Evolutionary conservation across 2,329 filamentous ascomycete genomes (phyloP).

Genomic region (Gremmenia infestans): DNA sequence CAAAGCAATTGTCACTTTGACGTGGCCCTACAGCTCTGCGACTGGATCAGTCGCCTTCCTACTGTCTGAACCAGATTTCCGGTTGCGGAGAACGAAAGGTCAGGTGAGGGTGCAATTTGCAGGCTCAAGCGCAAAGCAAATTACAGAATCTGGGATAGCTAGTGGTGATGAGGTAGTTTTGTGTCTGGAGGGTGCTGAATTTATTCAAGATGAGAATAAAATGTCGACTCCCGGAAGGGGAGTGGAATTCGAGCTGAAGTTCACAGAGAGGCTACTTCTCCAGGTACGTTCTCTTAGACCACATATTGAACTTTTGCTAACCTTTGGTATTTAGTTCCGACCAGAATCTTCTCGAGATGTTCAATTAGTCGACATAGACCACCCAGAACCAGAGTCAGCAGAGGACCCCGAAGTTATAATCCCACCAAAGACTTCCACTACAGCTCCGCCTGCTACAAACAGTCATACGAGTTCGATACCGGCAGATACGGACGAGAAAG

Average conservation of each 20-base stretch:
- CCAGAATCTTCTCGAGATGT: slow-evolving; percentile 43
- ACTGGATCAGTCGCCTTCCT: slow-evolving; percentile 70
- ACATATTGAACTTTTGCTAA: slow-evolving; percentile 13
- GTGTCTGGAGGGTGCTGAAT: slow-evolving; percentile 63
- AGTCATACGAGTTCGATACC: slow-evolving; percentile 15
- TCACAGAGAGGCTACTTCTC: slow-evolving; percentile 44
- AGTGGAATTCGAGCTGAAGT: slow-evolving; percentile 56
- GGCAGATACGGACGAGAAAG: slow-evolving; percentile 33
- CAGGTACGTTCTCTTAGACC: slow-evolving; percentile 33
- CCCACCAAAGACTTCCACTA: slow-evolving; percentile 15
- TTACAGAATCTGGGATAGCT: slow-evolving; percentile 62
- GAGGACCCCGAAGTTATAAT: slow-evolving; percentile 9
- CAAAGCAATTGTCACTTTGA: slow-evolving; percentile 71
- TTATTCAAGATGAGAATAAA: slow-evolving; percentile 38
- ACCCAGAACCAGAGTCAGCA: slow-evolving; percentile 29
- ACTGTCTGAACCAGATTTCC: slow-evolving; percentile 79
- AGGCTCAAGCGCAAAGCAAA: slow-evolving; percentile 62
- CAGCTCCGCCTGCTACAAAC: slow-evolving; percentile 19
- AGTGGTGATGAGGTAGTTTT: slow-evolving; percentile 75
- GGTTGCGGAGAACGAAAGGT: slow-evolving; percentile 68
- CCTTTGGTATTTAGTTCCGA: slow-evolving; percentile 37
- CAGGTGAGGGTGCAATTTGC: slow-evolving; percentile 76
- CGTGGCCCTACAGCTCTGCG: slow-evolving; percentile 86
- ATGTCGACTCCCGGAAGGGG: slow-evolving; percentile 46
- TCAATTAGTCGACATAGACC: slow-evolving; percentile 50